Conservation (phyloP, 1,284 basidiomycete species). For the Cryptococcus sp. region DNA sequence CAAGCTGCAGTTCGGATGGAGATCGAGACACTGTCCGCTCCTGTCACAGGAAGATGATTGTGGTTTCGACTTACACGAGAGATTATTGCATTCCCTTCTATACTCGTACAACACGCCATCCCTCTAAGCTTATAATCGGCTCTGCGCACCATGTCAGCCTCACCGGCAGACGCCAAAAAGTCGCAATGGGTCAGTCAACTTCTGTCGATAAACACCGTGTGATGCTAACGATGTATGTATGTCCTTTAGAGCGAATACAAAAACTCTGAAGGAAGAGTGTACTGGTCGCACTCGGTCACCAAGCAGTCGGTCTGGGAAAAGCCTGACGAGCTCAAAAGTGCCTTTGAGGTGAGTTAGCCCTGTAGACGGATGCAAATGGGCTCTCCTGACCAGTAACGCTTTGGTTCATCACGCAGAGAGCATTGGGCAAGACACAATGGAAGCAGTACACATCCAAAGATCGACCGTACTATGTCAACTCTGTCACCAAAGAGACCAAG, state of each 20-base stretch:
- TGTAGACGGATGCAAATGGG: constrained; percentile 5
- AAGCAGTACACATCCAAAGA: constrained; percentile 88
- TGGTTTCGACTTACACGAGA: no score
- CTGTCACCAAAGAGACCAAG: constrained; percentile 54
- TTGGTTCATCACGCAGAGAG: constrained; percentile 59
- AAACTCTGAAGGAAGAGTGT: constrained; percentile 48
- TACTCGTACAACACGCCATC: no score
- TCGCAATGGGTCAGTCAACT: constrained; percentile 29
- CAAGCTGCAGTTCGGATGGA: no score
- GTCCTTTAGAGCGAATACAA: constrained; percentile 45
- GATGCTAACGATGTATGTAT: no score
- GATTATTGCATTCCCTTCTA: no score
- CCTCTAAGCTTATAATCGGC: no score
- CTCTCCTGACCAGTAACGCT: constrained; percentile 7
- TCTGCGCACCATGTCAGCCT: constrained; percentile 7
- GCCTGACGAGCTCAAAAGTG: constrained; percentile 58
- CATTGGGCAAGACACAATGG: constrained; percentile 83
- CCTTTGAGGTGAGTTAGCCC: constrained; percentile 70
- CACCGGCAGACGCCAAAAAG: constrained; percentile 9
- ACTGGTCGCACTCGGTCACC: constrained; percentile 53
- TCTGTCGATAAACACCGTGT: no score
- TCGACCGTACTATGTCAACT: constrained; percentile 89
- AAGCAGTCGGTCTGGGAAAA: constrained; percentile 56
- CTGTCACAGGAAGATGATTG: no score
- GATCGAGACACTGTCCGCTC: no score